Evolutionary conservation across 306 rosid genomes (phyloP).

Genomic region (Mimosa pudica): DNA sequence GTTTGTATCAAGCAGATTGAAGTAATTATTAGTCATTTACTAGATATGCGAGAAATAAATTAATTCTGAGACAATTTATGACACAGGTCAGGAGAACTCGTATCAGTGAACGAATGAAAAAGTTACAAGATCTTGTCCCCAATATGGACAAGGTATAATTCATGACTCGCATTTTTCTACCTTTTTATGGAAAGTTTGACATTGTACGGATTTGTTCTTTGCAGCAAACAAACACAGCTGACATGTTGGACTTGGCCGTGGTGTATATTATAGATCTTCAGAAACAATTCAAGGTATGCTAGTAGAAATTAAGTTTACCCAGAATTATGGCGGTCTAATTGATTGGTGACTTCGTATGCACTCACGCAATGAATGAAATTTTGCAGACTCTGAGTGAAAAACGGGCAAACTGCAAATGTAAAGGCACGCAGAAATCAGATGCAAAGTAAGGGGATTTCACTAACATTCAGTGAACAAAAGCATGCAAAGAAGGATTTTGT

Average conservation of each 20-base stretch:
- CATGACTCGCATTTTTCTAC: not conserved
- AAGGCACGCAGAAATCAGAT: constrained; percentile 50
- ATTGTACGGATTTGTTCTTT: constrained; percentile 30
- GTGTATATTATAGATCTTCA: constrained; percentile 90
- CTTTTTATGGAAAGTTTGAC: constrained; percentile 24
- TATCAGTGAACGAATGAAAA: constrained; percentile 93
- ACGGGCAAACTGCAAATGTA: constrained; percentile 78
- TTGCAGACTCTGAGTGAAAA: constrained; percentile 70
- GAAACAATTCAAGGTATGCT: constrained; percentile 75
- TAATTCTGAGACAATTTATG: constrained; percentile 13
- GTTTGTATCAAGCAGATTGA: not conserved
- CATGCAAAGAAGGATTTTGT: constrained; percentile 35
- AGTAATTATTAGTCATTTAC: not conserved
- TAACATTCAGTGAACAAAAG: constrained; percentile 32
- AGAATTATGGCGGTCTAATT: not conserved
- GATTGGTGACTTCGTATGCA: not conserved
- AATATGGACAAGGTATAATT: constrained; percentile 89
- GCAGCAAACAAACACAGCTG: constrained; percentile 99
- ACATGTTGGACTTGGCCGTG: constrained; percentile 97
- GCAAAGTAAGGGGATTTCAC: constrained; percentile 54
- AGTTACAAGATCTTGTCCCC: constrained; percentile 94
- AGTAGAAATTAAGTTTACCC: constrained; percentile 10
- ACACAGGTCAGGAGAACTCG: constrained; percentile 85
- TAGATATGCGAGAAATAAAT: constrained; percentile 4
- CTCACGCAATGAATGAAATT: constrained; percentile 1